Percentiles rank a stretch among this genome's conserved stretches.
Conservation (phyloP, 1,284 basidiomycete genomes). For the Austropuccinia psidii region DNA sequence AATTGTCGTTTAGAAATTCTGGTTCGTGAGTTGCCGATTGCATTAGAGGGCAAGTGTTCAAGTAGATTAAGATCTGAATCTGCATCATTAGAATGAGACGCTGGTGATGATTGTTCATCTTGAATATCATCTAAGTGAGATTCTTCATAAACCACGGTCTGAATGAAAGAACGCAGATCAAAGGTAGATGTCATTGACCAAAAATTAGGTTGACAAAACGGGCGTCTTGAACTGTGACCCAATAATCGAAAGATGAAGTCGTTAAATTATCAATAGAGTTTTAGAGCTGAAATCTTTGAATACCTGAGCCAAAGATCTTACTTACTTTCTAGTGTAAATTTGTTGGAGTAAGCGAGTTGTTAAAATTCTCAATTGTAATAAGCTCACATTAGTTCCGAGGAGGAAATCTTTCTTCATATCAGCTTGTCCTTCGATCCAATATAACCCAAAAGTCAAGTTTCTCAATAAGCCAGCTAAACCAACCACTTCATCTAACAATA, state of each 20-base stretch:
- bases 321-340: conserved; percentile 78
- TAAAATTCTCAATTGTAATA: conserved; percentile 58
- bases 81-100: background rate
- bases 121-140: conserved; percentile 43
- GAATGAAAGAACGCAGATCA: conserved; percentile 76
- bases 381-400: conserved; percentile 51
- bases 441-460: conserved; percentile 70
- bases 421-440: conserved; percentile 58
- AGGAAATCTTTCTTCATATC: conserved; percentile 49
- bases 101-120: conserved; percentile 38
- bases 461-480: conserved; percentile 62
- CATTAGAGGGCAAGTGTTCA: conserved; percentile 16
- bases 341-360: conserved; percentile 68
- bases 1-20: conserved; percentile 61
- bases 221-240: conserved; percentile 61
- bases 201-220: conserved; percentile 70
- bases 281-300: conserved; percentile 40
- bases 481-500: conserved; percentile 72
- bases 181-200: conserved; percentile 69
- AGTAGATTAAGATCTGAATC: conserved; percentile 25
- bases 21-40: background rate
- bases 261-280: conserved; percentile 39
- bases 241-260: conserved; percentile 5
- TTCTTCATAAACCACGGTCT: conserved; percentile 67
- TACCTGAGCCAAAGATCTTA: conserved; percentile 38